Percentiles rank a stretch among this genome's conserved stretches.
phyloP scores from a whole-genome alignment of 768 basidiomycete species.

The Atractiella rhizophila region DNA sequence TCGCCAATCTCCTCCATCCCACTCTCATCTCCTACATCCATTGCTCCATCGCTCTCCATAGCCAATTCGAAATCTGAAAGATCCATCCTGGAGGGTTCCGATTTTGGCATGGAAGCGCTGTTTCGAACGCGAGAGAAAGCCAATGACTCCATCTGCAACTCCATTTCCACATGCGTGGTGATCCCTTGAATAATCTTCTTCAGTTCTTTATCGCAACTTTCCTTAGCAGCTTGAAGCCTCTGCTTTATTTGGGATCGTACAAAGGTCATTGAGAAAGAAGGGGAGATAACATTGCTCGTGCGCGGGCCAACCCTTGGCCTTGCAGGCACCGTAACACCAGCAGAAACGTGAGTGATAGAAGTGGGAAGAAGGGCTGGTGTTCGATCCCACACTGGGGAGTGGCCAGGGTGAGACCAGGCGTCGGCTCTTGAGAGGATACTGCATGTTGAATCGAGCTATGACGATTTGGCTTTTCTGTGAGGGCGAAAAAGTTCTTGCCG shows the following conservation, averaged over 20 bases:
- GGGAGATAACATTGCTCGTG: background rate
- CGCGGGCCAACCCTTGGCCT: background rate
- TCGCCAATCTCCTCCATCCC: too few relatives aligned
- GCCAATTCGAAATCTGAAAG: background rate
- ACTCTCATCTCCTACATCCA: background rate
- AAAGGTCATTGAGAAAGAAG: slow-evolving; percentile 15
- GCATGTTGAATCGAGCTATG: background rate
- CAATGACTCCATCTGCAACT: slow-evolving; percentile 52
- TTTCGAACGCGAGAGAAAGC: slow-evolving; percentile 22
- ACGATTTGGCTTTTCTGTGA: too few relatives aligned
- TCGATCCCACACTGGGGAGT: slow-evolving; percentile 15
- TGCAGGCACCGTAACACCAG: background rate
- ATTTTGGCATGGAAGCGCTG: slow-evolving; percentile 13
- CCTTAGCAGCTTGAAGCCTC: slow-evolving; percentile 76
- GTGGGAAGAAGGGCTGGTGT: slow-evolving; percentile 15
- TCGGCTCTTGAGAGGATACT: background rate
- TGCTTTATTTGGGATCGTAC: slow-evolving; percentile 73
- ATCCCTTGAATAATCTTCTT: slow-evolving; percentile 80
- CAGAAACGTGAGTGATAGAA: background rate
- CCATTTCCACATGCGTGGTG: slow-evolving; percentile 80
- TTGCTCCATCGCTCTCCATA: background rate
- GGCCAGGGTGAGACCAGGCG: slow-evolving; percentile 11
- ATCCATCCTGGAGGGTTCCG: background rate
- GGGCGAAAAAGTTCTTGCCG: too few relatives aligned
- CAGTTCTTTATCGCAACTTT: slow-evolving; percentile 88